Conservation (phyloP, 2,329 filamentous ascomycete species). For the Pseudogymnoascus sp. region DNA sequence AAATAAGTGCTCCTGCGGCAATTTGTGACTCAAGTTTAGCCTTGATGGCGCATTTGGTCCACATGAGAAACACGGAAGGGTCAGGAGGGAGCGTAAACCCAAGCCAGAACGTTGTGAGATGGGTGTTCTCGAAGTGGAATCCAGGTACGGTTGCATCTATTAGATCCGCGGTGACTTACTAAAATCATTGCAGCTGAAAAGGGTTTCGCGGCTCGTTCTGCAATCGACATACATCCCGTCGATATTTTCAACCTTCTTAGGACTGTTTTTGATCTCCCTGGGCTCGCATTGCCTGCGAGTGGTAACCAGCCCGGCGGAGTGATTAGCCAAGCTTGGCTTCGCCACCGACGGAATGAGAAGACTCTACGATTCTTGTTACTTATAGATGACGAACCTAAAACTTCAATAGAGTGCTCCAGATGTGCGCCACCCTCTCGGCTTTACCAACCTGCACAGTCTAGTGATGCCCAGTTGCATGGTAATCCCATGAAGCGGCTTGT, state of each 20-base stretch:
- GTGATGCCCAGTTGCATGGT: conserved; percentile 19
- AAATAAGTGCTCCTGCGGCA: conserved; percentile 70
- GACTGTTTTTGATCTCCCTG: conserved; percentile 52
- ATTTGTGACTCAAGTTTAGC: conserved; percentile 73
- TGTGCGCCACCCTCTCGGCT: conserved; percentile 4
- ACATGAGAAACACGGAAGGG: conserved; percentile 57
- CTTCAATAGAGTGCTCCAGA: conserved; percentile 18
- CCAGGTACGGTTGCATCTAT: conserved; percentile 51
- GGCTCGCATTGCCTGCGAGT: conserved; percentile 13
- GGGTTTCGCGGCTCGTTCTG: conserved; percentile 57
- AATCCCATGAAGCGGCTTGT: conserved; percentile 24
- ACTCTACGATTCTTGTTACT: conserved; percentile 51
- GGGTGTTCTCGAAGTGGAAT: conserved; percentile 77
- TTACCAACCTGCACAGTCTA: not conserved
- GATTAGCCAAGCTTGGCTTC: conserved; percentile 28
- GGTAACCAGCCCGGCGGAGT: conserved; percentile 20
- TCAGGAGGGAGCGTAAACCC: conserved; percentile 61
- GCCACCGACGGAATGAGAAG: conserved; percentile 31
- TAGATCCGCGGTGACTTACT: conserved; percentile 11
- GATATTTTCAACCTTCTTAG: conserved; percentile 65
- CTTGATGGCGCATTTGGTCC: conserved; percentile 64
- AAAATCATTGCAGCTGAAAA: conserved; percentile 50
- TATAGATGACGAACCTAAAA: conserved; percentile 30
- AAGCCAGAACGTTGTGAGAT: conserved; percentile 66
- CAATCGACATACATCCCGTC: conserved; percentile 54